A percentile compares a stretch with the other conserved stretches of the same genome.
Conservation (phyloP, 768 basidiomycete genomes). For the Tulasnella sp. region DNA sequence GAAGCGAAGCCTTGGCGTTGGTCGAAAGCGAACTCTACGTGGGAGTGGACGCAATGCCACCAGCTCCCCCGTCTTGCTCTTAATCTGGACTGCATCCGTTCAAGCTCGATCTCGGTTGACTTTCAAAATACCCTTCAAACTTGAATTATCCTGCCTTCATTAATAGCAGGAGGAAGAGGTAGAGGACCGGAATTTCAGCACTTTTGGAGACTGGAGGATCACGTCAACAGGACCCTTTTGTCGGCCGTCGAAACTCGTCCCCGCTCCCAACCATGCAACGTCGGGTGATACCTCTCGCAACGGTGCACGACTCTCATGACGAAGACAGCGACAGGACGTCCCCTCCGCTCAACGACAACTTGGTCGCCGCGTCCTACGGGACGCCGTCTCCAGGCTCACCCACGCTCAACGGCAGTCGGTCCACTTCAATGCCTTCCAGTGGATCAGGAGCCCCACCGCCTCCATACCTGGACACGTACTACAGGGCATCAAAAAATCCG, state of each 20-base stretch:
- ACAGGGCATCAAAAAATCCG: not conserved
- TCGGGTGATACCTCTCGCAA: not conserved
- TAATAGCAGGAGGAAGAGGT: not conserved
- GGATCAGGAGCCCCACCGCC: not conserved
- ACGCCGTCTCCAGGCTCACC: not conserved
- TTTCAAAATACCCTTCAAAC: not conserved
- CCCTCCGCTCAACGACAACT: not conserved
- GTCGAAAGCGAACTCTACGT: not conserved
- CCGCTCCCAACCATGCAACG: not conserved
- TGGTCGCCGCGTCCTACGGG: not conserved
- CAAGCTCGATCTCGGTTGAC: not conserved
- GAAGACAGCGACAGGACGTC: not conserved
- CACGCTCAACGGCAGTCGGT: not conserved
- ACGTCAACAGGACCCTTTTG: not conserved
- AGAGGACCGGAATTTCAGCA: not conserved
- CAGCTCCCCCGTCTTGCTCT: not conserved
- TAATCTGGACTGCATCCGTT: not conserved
- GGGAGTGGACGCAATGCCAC: not conserved
- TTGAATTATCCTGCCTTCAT: not conserved
- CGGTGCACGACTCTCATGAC: not conserved
- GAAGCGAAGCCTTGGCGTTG: not conserved
- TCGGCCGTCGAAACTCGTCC: not conserved
- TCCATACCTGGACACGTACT: not conserved
- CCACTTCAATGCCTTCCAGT: not conserved
- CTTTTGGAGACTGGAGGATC: not conserved